phyloP scores from a whole-genome alignment of 2,329 filamentous ascomycete genomes.

The Penicillium glabrum region DNA sequence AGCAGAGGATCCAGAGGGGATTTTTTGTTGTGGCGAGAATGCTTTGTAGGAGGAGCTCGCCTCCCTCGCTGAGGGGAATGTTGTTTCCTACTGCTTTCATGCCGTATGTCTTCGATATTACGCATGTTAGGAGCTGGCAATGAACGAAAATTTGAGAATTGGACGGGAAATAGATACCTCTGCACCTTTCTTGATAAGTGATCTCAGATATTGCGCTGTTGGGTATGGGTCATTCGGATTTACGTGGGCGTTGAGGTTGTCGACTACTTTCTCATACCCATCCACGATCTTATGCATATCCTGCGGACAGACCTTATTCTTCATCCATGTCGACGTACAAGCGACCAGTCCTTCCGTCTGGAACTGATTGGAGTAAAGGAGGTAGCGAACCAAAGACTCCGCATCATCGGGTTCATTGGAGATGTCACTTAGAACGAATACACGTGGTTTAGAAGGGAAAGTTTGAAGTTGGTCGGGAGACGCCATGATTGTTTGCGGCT shows the following conservation, averaged over 20 bases:
- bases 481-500: constrained; percentile 4
- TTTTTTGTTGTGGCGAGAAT: constrained; percentile 34
- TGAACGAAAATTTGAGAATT: neutral
- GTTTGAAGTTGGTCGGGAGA: constrained; percentile 8
- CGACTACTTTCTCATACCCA: constrained; percentile 45
- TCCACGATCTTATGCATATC: constrained; percentile 48
- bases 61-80: constrained; percentile 43
- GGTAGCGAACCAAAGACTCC: constrained; percentile 46
- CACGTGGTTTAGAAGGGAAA: constrained; percentile 17
- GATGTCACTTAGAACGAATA: constrained; percentile 48
- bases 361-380: constrained; percentile 51
- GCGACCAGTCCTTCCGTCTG: constrained; percentile 49
- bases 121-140: constrained; percentile 36
- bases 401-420: constrained; percentile 50
- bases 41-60: constrained; percentile 45
- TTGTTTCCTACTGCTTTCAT: constrained; percentile 38
- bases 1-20: constrained; percentile 54
- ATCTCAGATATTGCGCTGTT: constrained; percentile 34
- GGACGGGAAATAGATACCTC: constrained; percentile 21
- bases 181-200: constrained; percentile 32
- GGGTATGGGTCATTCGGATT: constrained; percentile 48
- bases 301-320: constrained; percentile 40
- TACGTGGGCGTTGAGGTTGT: constrained; percentile 52
- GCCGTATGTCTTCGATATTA: constrained; percentile 31
- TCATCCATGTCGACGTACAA: constrained; percentile 50